These are phyloP conservation scores for Dioscorea zingiberensis DNA, from an alignment of 106 monocot species.

Conservation along the genomic window DNA sequence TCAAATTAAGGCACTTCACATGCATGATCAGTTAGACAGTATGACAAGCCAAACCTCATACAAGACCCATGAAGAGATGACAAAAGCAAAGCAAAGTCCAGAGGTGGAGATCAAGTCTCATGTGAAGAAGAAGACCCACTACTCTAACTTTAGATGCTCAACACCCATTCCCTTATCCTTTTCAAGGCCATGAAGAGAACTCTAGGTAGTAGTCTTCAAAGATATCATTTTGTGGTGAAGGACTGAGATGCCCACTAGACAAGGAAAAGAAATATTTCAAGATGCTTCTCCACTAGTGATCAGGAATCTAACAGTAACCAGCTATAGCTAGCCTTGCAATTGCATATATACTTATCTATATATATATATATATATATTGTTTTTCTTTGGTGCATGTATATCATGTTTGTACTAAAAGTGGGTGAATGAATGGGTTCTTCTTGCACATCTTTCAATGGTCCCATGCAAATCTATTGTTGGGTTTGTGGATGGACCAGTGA, in stretches of 20 bases:
- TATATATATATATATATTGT: too few relatives aligned
- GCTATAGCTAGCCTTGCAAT: too few relatives aligned
- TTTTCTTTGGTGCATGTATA: too few relatives aligned
- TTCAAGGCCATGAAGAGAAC: neutral
- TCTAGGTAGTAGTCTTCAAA: neutral
- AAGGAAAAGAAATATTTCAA: neutral
- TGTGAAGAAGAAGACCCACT: neutral
- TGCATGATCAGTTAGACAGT: neutral
- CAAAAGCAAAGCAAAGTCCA: neutral
- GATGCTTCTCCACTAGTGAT: too few relatives aligned
- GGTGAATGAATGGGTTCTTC: too few relatives aligned
- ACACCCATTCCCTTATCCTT: constrained; percentile 13
- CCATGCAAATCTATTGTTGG: too few relatives aligned
- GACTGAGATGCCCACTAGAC: constrained; percentile 2
- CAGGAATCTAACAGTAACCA: too few relatives aligned
- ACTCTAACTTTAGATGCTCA: neutral
- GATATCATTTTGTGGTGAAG: neutral
- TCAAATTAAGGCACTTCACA: neutral
- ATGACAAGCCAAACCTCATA: neutral
- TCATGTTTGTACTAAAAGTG: too few relatives aligned
- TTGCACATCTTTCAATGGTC: too few relatives aligned
- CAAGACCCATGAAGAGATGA: neutral
- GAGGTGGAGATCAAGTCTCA: constrained; percentile 3
- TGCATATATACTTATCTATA: too few relatives aligned
- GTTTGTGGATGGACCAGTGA: too few relatives aligned